Percentiles rank a stretch among this genome's conserved stretches.
Conservation (phyloP, 2,329 filamentous ascomycete species). For the Diaporthe velutina region DNA sequence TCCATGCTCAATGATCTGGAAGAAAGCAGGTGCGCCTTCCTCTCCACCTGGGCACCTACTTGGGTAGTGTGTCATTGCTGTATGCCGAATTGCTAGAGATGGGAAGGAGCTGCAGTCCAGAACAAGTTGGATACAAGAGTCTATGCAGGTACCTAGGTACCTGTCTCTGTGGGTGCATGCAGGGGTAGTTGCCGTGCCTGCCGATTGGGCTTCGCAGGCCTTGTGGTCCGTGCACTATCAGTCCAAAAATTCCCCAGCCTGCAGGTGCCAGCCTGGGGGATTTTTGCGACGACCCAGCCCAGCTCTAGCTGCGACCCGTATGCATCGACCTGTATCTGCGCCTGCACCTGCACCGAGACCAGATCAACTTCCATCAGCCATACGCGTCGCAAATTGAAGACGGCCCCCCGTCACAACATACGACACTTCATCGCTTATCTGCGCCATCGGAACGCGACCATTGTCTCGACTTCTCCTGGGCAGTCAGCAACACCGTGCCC, state of each 20-base stretch:
- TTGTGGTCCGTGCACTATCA: slow-evolving; percentile 19
- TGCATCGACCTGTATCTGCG: slow-evolving; percentile 16
- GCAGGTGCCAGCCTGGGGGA: slow-evolving; percentile 13
- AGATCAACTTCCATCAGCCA: slow-evolving; percentile 22
- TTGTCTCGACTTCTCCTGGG: neutral
- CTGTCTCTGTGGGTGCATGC: no score
- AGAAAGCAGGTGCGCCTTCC: neutral
- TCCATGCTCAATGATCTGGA: neutral
- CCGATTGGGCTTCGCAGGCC: neutral
- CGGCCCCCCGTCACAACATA: neutral
- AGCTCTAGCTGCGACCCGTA: slow-evolving; percentile 13
- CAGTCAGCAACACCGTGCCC: neutral
- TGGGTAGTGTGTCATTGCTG: neutral
- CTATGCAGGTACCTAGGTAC: neutral
- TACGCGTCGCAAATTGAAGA: slow-evolving; percentile 16
- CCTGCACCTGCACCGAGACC: slow-evolving; percentile 1
- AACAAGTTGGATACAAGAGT: no score
- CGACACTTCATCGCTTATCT: neutral
- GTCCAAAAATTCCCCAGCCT: slow-evolving; percentile 33
- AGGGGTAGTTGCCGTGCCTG: neutral
- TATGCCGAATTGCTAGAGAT: neutral
- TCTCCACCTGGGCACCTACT: neutral
- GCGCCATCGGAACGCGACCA: neutral
- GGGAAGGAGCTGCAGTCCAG: neutral
- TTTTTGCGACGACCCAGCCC: slow-evolving; percentile 27